Evolutionary conservation across 768 basidiomycete genomes (phyloP).

Genomic region (Piloderma croceum): DNA sequence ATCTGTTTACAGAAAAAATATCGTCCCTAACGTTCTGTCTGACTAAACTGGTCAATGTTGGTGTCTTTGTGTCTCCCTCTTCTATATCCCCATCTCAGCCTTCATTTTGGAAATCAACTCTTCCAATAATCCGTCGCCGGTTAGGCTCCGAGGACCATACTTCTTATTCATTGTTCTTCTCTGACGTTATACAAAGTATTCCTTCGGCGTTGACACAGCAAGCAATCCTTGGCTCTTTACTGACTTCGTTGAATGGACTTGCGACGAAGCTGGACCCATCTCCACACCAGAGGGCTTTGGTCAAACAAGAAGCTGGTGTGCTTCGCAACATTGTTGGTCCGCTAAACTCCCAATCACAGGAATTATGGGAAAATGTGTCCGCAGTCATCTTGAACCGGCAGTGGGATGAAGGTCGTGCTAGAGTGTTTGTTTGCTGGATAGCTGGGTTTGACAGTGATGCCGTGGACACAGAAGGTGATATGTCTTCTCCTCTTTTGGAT

Average conservation of each 20-base stretch:
- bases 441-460: slow-evolving; percentile 37
- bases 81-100: slow-evolving; percentile 54
- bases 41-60: slow-evolving; percentile 61
- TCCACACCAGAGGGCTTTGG: slow-evolving; percentile 31
- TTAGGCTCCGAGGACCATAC: slow-evolving; percentile 21
- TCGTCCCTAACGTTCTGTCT: slow-evolving; percentile 49
- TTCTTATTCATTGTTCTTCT: slow-evolving; percentile 49
- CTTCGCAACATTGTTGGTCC: slow-evolving; percentile 51
- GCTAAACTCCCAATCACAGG: slow-evolving; percentile 34
- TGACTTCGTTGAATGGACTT: slow-evolving; percentile 38
- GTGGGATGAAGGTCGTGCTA: slow-evolving; percentile 55
- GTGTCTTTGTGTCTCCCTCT: slow-evolving; percentile 52
- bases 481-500: slow-evolving; percentile 2
- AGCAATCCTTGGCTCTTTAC: slow-evolving; percentile 54
- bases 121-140: slow-evolving; percentile 44
- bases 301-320: slow-evolving; percentile 51
- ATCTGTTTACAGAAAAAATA: slow-evolving; percentile 28
- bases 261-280: slow-evolving; percentile 28
- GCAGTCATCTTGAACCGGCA: slow-evolving; percentile 49
- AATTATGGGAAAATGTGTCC: slow-evolving; percentile 46
- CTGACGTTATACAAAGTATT: slow-evolving; percentile 37
- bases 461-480: slow-evolving; percentile 29
- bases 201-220: slow-evolving; percentile 50
- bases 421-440: slow-evolving; percentile 69
- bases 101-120: slow-evolving; percentile 58